A percentile compares a stretch with the other conserved stretches of the same genome.
Conservation (phyloP, 768 basidiomycete species). For the Tulasnella sp. region DNA sequence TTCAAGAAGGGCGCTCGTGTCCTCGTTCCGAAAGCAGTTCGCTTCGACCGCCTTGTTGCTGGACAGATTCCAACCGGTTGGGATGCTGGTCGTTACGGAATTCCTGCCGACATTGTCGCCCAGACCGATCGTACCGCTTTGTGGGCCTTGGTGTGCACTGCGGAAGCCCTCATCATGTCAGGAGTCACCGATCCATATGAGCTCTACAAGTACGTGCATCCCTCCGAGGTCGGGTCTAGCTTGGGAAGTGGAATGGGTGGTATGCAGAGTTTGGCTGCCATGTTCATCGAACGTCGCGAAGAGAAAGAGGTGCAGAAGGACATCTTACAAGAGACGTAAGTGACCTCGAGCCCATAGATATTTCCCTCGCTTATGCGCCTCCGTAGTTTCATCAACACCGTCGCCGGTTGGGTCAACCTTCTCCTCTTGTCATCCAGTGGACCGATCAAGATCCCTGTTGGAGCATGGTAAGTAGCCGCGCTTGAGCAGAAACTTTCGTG, state of each 20-base stretch:
- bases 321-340: slow-evolving; percentile 95
- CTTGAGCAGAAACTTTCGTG: not conserved
- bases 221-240: slow-evolving; percentile 92
- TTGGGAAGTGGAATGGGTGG: slow-evolving; percentile 99
- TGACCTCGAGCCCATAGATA: slow-evolving; percentile 35
- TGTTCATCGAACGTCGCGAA: slow-evolving; percentile 99
- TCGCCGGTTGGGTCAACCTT: slow-evolving; percentile 97
- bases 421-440: slow-evolving; percentile 94
- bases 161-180: slow-evolving; percentile 95
- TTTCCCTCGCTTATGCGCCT: slow-evolving; percentile 34
- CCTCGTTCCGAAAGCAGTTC: slow-evolving; percentile 91
- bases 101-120: slow-evolving; percentile 92
- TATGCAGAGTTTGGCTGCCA: slow-evolving; percentile 82
- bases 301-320: slow-evolving; percentile 99
- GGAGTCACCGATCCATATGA: slow-evolving; percentile 99
- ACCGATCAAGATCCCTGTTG: slow-evolving; percentile 98
- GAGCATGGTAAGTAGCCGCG: slow-evolving; percentile 74
- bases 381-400: slow-evolving; percentile 94
- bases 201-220: slow-evolving; percentile 94
- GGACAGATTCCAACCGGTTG: slow-evolving; percentile 98
- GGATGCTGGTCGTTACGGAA: slow-evolving; percentile 94
- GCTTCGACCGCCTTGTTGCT: slow-evolving; percentile 91
- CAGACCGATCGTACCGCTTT: slow-evolving; percentile 92
- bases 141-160: slow-evolving; percentile 93
- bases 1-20: slow-evolving; percentile 98